A percentile compares a stretch with the other conserved stretches of the same genome.
Conservation (phyloP, 768 basidiomycete species). For the Leccinum rimulosum region DNA sequence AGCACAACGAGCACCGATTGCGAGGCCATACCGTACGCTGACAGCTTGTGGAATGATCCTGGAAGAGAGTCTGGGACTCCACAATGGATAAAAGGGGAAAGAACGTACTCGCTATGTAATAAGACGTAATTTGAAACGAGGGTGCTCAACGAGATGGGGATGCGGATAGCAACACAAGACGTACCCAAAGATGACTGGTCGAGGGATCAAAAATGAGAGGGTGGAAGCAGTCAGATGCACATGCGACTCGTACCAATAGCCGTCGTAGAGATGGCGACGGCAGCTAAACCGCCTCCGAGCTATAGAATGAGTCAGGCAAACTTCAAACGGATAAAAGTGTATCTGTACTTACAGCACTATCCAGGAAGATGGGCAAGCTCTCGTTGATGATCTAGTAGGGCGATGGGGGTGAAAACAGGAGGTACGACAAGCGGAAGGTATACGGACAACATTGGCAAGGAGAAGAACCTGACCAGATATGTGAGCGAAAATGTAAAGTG, state of each 20-base stretch:
- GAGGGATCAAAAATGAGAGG: background rate
- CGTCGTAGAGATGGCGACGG: conserved; percentile 74
- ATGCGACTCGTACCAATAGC: conserved; percentile 40
- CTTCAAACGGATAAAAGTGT: conserved; percentile 53
- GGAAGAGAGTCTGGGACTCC: conserved; percentile 1
- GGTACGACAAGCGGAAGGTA: background rate
- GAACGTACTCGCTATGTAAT: conserved; percentile 37
- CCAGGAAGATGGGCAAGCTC: conserved; percentile 79
- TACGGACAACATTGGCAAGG: conserved; percentile 79
- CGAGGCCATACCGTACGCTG: conserved; percentile 73
- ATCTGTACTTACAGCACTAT: conserved; percentile 51
- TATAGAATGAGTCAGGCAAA: conserved; percentile 40
- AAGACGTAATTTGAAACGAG: background rate
- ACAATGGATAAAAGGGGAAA: background rate
- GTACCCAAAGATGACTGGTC: conserved; percentile 78
- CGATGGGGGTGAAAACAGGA: background rate
- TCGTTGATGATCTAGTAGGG: conserved; percentile 77
- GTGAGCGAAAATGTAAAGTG: conserved; percentile 3
- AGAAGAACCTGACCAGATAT: conserved; percentile 63
- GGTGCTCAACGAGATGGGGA: background rate
- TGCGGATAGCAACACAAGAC: conserved; percentile 15
- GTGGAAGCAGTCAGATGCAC: background rate
- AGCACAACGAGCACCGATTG: conserved; percentile 75
- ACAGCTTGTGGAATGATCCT: conserved; percentile 77
- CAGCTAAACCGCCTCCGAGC: conserved; percentile 70